These are phyloP conservation scores for Ostreobium quekettii DNA, from an alignment of 139 green algal species.

Conservation along the genomic window DNA sequence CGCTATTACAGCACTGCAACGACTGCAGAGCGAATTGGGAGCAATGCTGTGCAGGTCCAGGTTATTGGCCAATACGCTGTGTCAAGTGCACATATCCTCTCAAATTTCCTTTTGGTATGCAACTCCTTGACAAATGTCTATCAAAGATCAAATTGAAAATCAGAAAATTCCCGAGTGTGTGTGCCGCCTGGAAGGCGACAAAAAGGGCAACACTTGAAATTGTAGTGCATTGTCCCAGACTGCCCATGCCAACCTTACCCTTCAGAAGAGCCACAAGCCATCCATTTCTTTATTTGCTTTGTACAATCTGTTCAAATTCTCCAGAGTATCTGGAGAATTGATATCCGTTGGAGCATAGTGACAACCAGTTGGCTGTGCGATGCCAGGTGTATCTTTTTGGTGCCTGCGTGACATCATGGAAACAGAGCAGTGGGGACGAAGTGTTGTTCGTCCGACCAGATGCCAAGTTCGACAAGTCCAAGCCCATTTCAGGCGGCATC, in stretches of 20 bases:
- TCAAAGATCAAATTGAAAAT: too few relatives aligned
- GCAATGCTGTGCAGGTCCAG: too few relatives aligned
- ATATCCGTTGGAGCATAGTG: not conserved
- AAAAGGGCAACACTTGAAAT: not conserved
- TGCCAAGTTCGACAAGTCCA: conserved; percentile 87
- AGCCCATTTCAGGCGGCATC: conserved; percentile 85
- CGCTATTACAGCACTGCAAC: too few relatives aligned
- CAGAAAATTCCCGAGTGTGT: too few relatives aligned
- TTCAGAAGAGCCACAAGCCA: not conserved
- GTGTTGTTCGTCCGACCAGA: conserved; percentile 93
- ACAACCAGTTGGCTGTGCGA: not conserved
- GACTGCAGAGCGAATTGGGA: too few relatives aligned
- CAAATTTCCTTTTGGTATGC: too few relatives aligned
- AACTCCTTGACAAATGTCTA: too few relatives aligned
- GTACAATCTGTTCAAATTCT: not conserved
- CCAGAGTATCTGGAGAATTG: not conserved
- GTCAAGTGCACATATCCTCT: too few relatives aligned
- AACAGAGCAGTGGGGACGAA: conserved; percentile 73
- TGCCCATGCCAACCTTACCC: not conserved
- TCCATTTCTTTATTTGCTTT: not conserved
- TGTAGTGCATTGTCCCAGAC: not conserved
- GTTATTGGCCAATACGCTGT: too few relatives aligned
- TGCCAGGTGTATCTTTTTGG: conserved; percentile 83
- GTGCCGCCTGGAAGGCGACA: too few relatives aligned
- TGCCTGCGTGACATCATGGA: conserved; percentile 80